Evolutionary conservation across 2,329 filamentous ascomycete genomes (phyloP).

Genomic region (Septoria linicola): DNA sequence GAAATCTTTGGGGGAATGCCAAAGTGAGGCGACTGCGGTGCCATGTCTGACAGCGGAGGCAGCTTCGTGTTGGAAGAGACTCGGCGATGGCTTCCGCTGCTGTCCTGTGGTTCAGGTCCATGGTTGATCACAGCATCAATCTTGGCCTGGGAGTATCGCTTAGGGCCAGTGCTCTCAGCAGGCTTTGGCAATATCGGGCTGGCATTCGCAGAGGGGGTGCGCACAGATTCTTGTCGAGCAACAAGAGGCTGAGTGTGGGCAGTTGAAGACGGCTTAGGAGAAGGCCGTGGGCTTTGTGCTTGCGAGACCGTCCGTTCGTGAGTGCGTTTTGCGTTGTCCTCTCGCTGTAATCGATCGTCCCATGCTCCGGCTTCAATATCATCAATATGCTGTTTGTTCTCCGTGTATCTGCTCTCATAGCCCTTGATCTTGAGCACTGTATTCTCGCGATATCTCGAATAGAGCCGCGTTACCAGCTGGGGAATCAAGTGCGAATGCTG

Average conservation of each 20-base stretch:
- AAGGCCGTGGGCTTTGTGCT: constrained; percentile 28
- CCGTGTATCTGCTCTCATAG: constrained; percentile 65
- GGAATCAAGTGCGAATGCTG: constrained; percentile 68
- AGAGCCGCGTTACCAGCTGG: constrained; percentile 69
- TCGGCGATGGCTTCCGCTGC: constrained; percentile 28
- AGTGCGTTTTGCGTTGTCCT: constrained; percentile 8
- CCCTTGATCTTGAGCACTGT: constrained; percentile 69
- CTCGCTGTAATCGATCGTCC: constrained; percentile 44
- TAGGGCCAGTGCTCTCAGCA: constrained; percentile 18
- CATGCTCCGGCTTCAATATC: constrained; percentile 63
- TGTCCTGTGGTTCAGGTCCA: constrained; percentile 37
- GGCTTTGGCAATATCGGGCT: constrained; percentile 22
- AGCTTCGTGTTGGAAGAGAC: constrained; percentile 36
- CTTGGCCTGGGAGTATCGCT: constrained; percentile 34
- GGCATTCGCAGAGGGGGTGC: constrained; percentile 19
- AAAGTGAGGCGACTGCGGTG: constrained; percentile 36
- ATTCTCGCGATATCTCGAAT: constrained; percentile 69
- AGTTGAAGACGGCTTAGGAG: constrained; percentile 29
- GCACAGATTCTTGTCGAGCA: constrained; percentile 14
- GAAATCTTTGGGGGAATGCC: constrained; percentile 31
- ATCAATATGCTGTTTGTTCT: constrained; percentile 64
- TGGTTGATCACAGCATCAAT: constrained; percentile 42
- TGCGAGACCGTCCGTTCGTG: constrained; percentile 15
- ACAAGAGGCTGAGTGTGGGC: constrained; percentile 25
- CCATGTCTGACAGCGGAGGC: constrained; percentile 39